Base-by-base conservation (phyloP, 2,329 filamentous ascomycete species). In the Eutypella sp. region DNA sequence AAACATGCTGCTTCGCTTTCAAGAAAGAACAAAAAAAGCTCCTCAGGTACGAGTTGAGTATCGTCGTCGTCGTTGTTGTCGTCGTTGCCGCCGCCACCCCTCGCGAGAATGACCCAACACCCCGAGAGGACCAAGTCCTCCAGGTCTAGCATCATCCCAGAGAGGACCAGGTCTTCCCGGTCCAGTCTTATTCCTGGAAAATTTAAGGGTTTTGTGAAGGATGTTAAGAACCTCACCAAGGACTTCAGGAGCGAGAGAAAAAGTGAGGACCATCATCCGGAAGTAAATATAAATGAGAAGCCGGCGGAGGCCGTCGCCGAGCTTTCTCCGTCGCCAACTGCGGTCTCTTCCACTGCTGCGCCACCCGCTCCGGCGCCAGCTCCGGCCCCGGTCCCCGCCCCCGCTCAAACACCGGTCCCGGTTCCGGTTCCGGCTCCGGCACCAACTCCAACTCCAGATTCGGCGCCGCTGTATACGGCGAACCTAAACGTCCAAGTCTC, bases 401-500 rank as follows among this genome's bases (percentile, higher is more conserved):
- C n/a, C n/a, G n/a, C n/a, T 38, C 40, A 25, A 19, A 33, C 16
- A 33, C 38, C 38, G 19, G 31, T 18, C 27, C 41, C 34, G 33
- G 45, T 41, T 39, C 33, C 29, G 27, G 36, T 54, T 50, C 46
- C 41, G 47, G 39, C 48, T 46, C 40, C 48, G 50, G 5, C 25
- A 9, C 18, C 31, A 16, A 48, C 24, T 52, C 53, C 37, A 41
- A 46, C n/a, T 51, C 41, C 31, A 48, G 45, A 44, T 50, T 51
- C 40, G 46, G 49, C 10, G 48, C 46, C 8, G 50, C 36, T 39
- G 36, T 39, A 39, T 39, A 39, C 52, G 39, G 47, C 56, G 22
- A 60, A 56, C 42, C 60, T 77, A 23, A 62, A 65, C 25, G 66
- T 76, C 15, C 66, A 70, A 22, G 66, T 75, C 42, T 67, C 67